Conservation (phyloP, 495 filamentous ascomycete genomes). For the Hyaloscypha finlandica region DNA sequence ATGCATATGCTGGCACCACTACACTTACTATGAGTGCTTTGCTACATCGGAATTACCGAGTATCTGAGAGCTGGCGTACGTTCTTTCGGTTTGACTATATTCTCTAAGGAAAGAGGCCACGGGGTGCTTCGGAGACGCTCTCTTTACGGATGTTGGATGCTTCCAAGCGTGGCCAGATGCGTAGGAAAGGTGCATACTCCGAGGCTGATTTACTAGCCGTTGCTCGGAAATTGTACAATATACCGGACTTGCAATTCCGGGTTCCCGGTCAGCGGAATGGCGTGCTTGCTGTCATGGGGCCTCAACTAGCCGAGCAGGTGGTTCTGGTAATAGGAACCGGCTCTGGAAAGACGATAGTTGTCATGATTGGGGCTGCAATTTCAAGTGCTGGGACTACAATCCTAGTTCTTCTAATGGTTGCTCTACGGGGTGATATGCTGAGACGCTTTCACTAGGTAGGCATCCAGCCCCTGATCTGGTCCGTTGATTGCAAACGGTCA, state of each 20-base stretch:
- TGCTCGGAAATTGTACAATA: conserved; percentile 11
- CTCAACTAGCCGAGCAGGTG: conserved; percentile 15
- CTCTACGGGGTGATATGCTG: conserved; percentile 9
- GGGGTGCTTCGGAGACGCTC: background rate
- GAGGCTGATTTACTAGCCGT: conserved; percentile 12
- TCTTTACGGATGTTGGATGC: conserved; percentile 5
- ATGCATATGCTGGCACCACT: conserved; percentile 10
- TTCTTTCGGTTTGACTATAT: conserved; percentile 21
- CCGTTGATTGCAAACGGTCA: background rate
- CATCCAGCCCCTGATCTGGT: conserved; percentile 3
- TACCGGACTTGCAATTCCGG: conserved; percentile 4
- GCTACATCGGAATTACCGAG: conserved; percentile 9
- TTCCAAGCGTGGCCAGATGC: conserved; percentile 4
- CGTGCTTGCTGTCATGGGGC: conserved; percentile 14
- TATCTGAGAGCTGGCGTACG: conserved; percentile 4
- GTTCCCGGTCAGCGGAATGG: conserved; percentile 9
- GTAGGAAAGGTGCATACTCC: conserved; percentile 8
- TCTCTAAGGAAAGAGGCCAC: conserved; percentile 8
- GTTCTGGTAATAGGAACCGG: conserved; percentile 10
- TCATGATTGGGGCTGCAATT: conserved; percentile 4
- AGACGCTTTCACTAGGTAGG: conserved; percentile 1
- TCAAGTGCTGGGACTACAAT: background rate
- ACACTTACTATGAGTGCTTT: conserved; percentile 9
- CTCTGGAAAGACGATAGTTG: conserved; percentile 3
- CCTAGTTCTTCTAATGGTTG: background rate